Evolutionary conservation across 352 stramenopile species (phyloP).

Genomic region (Phytophthora brassicae): DNA sequence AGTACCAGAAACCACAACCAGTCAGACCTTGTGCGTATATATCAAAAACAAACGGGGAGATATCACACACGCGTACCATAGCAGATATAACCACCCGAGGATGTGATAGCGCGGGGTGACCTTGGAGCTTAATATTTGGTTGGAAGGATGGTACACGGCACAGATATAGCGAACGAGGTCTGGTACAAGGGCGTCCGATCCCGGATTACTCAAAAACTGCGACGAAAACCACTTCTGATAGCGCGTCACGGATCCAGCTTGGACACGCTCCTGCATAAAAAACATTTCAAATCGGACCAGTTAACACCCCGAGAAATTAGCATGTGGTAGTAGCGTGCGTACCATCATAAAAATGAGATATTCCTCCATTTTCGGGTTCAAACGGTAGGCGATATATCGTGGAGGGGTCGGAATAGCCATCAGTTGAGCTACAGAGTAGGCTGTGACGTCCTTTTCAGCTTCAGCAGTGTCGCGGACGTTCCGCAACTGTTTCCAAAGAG

Average conservation of each 20-base stretch:
- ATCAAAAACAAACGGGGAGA: background rate
- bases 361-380: conserved; percentile 88
- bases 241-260: conserved; percentile 70
- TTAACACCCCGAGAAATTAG: background rate
- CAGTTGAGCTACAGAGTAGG: conserved; percentile 69
- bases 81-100: conserved; percentile 82
- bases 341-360: conserved; percentile 88
- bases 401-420: conserved; percentile 73
- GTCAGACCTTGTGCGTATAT: background rate
- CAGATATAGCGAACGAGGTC: conserved; percentile 86
- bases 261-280: conserved; percentile 60
- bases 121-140: conserved; percentile 80
- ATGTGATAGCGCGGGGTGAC: conserved; percentile 87
- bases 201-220: conserved; percentile 67
- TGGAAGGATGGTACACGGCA: conserved; percentile 81
- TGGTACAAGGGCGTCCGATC: conserved; percentile 73
- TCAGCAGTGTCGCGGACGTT: conserved; percentile 53
- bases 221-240: conserved; percentile 90
- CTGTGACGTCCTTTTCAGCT: conserved; percentile 48
- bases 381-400: conserved; percentile 76
- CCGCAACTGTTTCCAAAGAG: conserved; percentile 79
- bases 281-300: background rate
- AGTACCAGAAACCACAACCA: background rate
- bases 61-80: conserved; percentile 49
- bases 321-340: conserved; percentile 6